Conservation (phyloP, 192 early-diverging fungal species). For the Backusella morwellensis region DNA sequence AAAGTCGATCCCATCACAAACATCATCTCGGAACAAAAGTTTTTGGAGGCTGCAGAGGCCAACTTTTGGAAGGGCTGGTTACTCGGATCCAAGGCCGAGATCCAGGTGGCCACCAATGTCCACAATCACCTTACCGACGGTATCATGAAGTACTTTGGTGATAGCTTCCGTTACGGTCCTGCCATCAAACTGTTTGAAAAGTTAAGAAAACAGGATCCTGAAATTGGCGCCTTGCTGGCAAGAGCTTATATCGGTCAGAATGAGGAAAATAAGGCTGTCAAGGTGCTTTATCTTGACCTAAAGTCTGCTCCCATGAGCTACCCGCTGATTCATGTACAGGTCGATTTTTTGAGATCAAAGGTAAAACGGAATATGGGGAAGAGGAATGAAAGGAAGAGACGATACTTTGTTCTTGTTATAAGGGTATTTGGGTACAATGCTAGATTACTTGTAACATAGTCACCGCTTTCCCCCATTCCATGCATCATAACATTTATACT, state of each 20-base stretch:
- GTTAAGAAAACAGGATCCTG: constrained; percentile 78
- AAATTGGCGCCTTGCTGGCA: constrained; percentile 87
- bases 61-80: constrained; percentile 94
- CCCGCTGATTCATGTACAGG: constrained; percentile 84
- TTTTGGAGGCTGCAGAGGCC: constrained; percentile 81
- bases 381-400: neutral
- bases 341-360: constrained; percentile 86
- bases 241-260: constrained; percentile 76
- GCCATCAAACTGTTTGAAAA: constrained; percentile 83
- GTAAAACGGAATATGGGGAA: constrained; percentile 20
- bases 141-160: constrained; percentile 86
- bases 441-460: neutral
- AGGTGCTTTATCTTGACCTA: constrained; percentile 81
- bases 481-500: neutral
- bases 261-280: constrained; percentile 92
- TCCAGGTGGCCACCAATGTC: constrained; percentile 87
- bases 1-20: constrained; percentile 88
- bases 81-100: constrained; percentile 89
- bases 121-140: constrained; percentile 90
- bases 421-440: no score
- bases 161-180: constrained; percentile 76
- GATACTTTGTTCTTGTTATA: no score
- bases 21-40: constrained; percentile 65
- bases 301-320: constrained; percentile 82
- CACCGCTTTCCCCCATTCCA: neutral